phyloP scores from a whole-genome alignment of 805 yeast genomes.

The Starmerella kuoi region DNA sequence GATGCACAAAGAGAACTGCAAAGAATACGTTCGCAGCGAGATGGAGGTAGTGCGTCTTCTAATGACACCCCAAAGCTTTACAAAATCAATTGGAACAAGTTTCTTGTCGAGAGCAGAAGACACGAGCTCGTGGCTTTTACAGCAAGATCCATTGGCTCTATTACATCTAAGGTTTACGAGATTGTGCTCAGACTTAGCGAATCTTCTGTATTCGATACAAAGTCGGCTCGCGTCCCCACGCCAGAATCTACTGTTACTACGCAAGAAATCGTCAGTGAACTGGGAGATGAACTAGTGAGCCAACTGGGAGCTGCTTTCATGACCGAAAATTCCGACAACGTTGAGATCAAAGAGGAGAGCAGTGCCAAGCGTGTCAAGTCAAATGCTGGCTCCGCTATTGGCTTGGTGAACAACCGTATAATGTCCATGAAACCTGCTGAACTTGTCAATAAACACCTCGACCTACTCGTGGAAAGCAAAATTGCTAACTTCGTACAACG shows the following conservation, averaged over 20 bases:
- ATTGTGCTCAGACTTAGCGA: slow-evolving; percentile 49
- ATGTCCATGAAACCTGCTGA: slow-evolving; percentile 11
- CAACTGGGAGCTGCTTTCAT: slow-evolving; percentile 16
- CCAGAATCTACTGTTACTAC: slow-evolving; percentile 20
- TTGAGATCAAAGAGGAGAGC: slow-evolving; percentile 3
- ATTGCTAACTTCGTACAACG: slow-evolving; percentile 45
- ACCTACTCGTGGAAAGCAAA: slow-evolving; percentile 42
- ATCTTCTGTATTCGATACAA: slow-evolving; percentile 17
- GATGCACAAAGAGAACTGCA: slow-evolving; percentile 12
- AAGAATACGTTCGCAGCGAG: slow-evolving; percentile 2
- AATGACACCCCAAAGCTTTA: slow-evolving; percentile 29
- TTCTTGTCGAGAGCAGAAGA: slow-evolving; percentile 53
- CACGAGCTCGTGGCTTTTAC: slow-evolving; percentile 51
- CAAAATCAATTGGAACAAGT: slow-evolving; percentile 53
- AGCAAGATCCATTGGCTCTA: slow-evolving; percentile 53
- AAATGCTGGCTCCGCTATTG: slow-evolving; percentile 26
- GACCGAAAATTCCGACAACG: background rate
- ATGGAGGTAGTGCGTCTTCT: background rate
- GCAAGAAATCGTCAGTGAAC: slow-evolving; percentile 10
- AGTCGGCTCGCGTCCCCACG: slow-evolving; percentile 25
- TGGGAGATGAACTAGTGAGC: slow-evolving; percentile 5
- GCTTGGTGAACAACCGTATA: background rate
- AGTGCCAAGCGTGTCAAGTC: slow-evolving; percentile 15
- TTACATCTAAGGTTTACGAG: slow-evolving; percentile 54
- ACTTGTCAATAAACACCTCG: slow-evolving; percentile 51